phyloP scores from a whole-genome alignment of 2,329 filamentous ascomycete genomes.

The Arthrinium puccinioides region DNA sequence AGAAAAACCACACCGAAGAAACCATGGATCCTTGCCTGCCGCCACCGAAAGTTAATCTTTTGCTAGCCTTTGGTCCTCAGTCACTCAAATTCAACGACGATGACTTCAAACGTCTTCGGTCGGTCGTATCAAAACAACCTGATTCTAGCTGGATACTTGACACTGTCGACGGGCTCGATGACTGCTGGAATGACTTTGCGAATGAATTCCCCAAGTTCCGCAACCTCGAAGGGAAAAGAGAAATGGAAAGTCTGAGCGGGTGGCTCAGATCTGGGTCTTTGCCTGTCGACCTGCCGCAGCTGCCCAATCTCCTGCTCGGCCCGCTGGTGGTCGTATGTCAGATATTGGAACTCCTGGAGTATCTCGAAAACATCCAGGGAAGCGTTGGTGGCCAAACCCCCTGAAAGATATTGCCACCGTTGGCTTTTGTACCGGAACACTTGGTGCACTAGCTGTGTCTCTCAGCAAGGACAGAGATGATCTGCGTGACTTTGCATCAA shows the following conservation, averaged over 20 bases:
- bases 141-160: neutral
- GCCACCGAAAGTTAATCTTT: too few species aligned
- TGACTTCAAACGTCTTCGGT: neutral
- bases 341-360: conserved; percentile 4
- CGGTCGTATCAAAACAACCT: neutral
- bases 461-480: conserved; percentile 16
- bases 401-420: too few species aligned
- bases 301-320: conserved; percentile 17
- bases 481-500: conserved; percentile 26
- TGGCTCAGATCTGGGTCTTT: neutral
- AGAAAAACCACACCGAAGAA: too few species aligned
- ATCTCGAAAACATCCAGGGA: too few species aligned
- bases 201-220: neutral
- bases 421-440: conserved; percentile 32
- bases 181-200: neutral
- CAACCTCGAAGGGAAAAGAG: neutral
- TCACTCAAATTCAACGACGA: neutral
- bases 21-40: too few species aligned
- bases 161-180: neutral
- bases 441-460: conserved; percentile 29
- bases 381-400: too few species aligned
- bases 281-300: neutral
- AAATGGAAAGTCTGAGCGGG: neutral
- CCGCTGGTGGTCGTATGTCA: conserved; percentile 30
- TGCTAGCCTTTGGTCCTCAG: neutral